Percentiles rank a stretch among this genome's conserved stretches.
Conservation (phyloP, 495 filamentous ascomycete species). For the Talaromyces ruber region DNA sequence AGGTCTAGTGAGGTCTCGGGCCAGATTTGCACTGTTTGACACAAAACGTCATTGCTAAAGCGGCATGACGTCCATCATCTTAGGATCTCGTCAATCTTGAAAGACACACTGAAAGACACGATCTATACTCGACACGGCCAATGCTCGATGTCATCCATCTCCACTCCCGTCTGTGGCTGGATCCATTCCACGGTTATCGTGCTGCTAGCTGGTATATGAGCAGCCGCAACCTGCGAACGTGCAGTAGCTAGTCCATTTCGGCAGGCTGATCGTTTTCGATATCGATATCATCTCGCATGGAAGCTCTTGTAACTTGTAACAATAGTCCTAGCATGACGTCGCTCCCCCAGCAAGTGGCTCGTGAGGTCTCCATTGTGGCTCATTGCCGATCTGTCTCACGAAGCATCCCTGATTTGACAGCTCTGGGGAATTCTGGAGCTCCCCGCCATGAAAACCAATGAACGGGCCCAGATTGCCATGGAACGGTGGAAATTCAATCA, state of each 20-base stretch:
- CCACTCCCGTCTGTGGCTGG: not conserved
- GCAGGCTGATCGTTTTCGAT: not conserved
- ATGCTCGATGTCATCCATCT: not conserved
- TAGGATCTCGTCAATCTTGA: not conserved
- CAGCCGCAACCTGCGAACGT: not conserved
- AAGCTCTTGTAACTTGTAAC: not conserved
- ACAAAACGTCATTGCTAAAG: not conserved
- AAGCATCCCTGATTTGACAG: not conserved
- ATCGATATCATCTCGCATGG: not conserved
- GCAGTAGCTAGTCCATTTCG: not conserved
- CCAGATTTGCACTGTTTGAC: not conserved
- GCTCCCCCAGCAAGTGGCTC: not conserved
- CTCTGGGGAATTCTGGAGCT: not conserved
- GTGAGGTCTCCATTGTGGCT: not conserved
- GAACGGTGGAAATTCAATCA: not conserved
- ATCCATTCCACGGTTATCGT: not conserved
- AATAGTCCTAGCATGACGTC: not conserved
- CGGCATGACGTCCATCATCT: not conserved
- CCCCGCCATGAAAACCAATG: not conserved
- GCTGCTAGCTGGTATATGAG: not conserved
- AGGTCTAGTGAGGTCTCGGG: not conserved
- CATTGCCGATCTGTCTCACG: not conserved
- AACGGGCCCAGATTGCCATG: not conserved
- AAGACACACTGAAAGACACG: not conserved
- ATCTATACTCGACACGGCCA: not conserved